Evolutionary conservation across 345 rosid genomes (phyloP), one percentile per base, ranked within the genome.

Genomic region (Excoecaria agallocha): DNA sequence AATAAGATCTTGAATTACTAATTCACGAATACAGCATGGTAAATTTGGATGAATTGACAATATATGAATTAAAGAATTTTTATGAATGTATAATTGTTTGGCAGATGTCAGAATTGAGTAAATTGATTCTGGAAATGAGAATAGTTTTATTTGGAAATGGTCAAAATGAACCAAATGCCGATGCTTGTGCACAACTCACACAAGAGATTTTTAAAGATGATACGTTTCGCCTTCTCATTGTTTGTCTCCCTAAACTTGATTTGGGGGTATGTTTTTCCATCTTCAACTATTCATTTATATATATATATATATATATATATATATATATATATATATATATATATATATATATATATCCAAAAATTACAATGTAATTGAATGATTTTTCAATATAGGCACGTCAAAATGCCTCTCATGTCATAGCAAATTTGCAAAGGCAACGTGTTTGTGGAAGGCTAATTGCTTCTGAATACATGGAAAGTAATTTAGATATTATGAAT

Each of bases 181-280:
- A 95, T 76, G 96, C 97, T 52, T 95, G 99, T 81, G 85, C 93
- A 0, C 95, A 88, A 20, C 75, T 95, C 70, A 91, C 98, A 73
- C 94, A 89, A 72, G 98, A 93, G 68, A 93, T 95, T 81, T 93
- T 95, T 80, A 89, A 66, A 78, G 92, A 89, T 57, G 84, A 95
- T 79, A 87, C 96, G 0, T 73, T 95, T 45, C 86, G 94, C 35
- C 85, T 87, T 48, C 75, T 95, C 79, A 86, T 93, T 19, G 74
- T 74, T 0, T 89, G 86, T 84, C 93, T 95, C 69, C 97, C 99
- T 3, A 91, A 87, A 35, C 82, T 95, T 79, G 89, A 88, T 68
- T 78, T 95, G 78, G 97, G 92, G 97, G 98, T 94, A 78, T 70
- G 68, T 56, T 56, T 52, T 17, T 17, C 60, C 22, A 17, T 56